Base-by-base conservation (phyloP, 2,329 filamentous ascomycete genomes). In the Aureobasidium sp. region DNA sequence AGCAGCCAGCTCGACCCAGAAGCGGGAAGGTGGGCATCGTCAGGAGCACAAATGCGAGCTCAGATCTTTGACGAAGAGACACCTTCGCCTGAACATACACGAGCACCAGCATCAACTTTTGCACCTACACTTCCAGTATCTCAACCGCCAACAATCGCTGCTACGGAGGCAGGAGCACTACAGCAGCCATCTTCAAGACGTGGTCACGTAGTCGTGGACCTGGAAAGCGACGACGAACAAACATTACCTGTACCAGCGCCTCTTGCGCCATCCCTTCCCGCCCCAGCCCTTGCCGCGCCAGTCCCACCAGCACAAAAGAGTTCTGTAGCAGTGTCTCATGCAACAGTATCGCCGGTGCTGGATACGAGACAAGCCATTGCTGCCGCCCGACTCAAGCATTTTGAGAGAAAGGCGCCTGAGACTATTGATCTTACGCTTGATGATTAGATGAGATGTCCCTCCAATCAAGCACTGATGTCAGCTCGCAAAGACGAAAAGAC, bases 361-460 rank as follows among this genome's bases (percentile, higher is more conserved):
- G 24, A 42, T 22, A 4, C 35, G 6, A 8, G 50, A 27, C 35
- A 54, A 11, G 12, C 12, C 5, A 42, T 54, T 1, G 50, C 37
- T 11, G 37, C 50, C 14, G 50, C 50, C 17, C 35, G 50, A 19
- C 37, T 39, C 6, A 39, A 54, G 50, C 50, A 50, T 9, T 50
- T 50, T 17, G 48, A 50, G 31, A 42, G 27, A 22, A 54, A 31
- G 14, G 33, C 11, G 9, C 35, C 5, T n/a, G 35, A 54, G 35
- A 54, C 50, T 5, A 42, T 54, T 19, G 50, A 54, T 37, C 50
- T 54, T n/a, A 54, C 50, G 24, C 50, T 54, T 12, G 35, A 54
- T 9, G 35, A 42, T 17, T 54, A 31, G n/a, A n/a, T n/a, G n/a
- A n/a, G n/a, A n/a, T n/a, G n/a, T n/a, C n/a, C n/a, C n/a, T n/a